Percentiles rank a stretch among this genome's conserved stretches.
phyloP scores from a whole-genome alignment of 257 asterid genomes.

The Penstemon newberryi region DNA sequence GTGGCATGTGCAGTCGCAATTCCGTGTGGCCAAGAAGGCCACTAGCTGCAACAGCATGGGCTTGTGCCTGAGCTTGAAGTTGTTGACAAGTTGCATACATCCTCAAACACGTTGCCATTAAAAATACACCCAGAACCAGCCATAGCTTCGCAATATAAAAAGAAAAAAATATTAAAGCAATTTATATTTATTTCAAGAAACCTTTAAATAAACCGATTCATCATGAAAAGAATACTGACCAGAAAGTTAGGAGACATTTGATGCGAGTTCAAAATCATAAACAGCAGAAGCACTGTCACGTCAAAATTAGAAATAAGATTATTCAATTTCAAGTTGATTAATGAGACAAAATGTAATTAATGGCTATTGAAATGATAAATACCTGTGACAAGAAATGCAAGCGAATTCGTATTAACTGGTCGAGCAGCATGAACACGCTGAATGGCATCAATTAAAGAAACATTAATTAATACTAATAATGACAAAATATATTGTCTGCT shows the following conservation, averaged over 20 bases:
- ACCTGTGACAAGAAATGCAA: slow-evolving; percentile 97
- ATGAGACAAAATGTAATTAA: slow-evolving; percentile 8
- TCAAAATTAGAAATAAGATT: slow-evolving; percentile 29
- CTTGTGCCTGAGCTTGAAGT: slow-evolving; percentile 99
- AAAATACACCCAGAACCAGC: slow-evolving; percentile 95
- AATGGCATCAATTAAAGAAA: slow-evolving; percentile 25
- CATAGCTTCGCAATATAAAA: slow-evolving; percentile 61
- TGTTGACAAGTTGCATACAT: slow-evolving; percentile 99
- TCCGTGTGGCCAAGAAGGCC: slow-evolving; percentile 97
- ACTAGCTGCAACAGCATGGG: slow-evolving; percentile 94
- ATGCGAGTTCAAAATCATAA: slow-evolving; percentile 96
- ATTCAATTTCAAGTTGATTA: slow-evolving; percentile 24
- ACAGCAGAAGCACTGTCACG: slow-evolving; percentile 84
- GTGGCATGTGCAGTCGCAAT: slow-evolving; percentile 96
- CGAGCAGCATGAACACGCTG: slow-evolving; percentile 93
- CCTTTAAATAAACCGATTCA: neutral
- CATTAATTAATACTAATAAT: slow-evolving; percentile 4
- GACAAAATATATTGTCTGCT: neutral
- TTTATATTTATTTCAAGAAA: slow-evolving; percentile 1
- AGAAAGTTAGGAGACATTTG: slow-evolving; percentile 97
- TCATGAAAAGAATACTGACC: slow-evolving; percentile 54
- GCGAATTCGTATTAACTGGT: slow-evolving; percentile 89
- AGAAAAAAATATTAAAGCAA: neutral
- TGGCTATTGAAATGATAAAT: slow-evolving; percentile 24
- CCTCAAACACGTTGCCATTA: slow-evolving; percentile 88